Evolutionary conservation across 1,284 basidiomycete species (phyloP).

Genomic region (Cystobasidiaceae sp.): DNA sequence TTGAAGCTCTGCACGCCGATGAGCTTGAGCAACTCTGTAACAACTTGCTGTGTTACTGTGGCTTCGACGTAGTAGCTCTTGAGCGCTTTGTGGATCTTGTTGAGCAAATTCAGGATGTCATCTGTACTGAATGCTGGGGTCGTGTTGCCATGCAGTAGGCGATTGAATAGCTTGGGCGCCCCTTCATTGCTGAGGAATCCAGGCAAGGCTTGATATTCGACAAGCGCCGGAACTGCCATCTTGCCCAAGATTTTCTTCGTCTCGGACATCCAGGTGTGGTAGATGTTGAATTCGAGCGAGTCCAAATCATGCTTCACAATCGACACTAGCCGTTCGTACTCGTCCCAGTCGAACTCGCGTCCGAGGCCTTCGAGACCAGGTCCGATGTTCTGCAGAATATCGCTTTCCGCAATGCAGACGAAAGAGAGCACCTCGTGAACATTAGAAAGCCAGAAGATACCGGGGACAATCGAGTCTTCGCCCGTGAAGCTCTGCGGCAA

Average conservation of each 20-base stretch:
- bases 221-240: conserved; percentile 97
- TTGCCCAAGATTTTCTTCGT: conserved; percentile 94
- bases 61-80: conserved; percentile 99
- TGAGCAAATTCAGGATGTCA: conserved; percentile 91
- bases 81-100: conserved; percentile 97
- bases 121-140: conserved; percentile 97
- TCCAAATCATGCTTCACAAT: conserved; percentile 99
- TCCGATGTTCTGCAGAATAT: conserved; percentile 95
- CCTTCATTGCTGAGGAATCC: conserved; percentile 92
- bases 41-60: conserved; percentile 91
- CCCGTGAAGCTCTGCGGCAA: conserved; percentile 60
- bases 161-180: conserved; percentile 85
- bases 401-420: conserved; percentile 95
- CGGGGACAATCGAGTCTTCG: conserved; percentile 92
- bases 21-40: conserved; percentile 91
- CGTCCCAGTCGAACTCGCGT: conserved; percentile 91
- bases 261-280: conserved; percentile 99
- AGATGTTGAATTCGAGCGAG: conserved; percentile 98
- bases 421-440: conserved; percentile 99
- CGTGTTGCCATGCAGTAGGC: conserved; percentile 75
- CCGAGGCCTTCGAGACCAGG: conserved; percentile 83
- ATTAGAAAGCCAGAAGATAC: conserved; percentile 98
- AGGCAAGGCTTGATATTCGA: conserved; percentile 94
- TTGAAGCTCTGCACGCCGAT: conserved; percentile 98
- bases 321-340: conserved; percentile 91